Percentiles rank a stretch among this genome's conserved stretches.
Conservation (phyloP, 2,329 filamentous ascomycete genomes). For the Aspergillus bombycis region DNA sequence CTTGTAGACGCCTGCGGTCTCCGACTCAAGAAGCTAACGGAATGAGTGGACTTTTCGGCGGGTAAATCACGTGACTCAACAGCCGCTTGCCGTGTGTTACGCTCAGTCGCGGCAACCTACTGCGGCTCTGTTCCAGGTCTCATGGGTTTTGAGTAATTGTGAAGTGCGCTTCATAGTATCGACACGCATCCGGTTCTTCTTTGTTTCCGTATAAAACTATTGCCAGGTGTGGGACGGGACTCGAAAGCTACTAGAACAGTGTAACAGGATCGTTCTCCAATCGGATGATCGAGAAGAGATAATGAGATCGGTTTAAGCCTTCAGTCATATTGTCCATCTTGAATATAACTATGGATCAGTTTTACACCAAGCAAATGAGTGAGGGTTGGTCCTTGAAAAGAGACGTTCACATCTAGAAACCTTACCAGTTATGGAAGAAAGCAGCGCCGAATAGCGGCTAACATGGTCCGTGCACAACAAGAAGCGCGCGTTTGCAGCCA, state of each 20-base stretch:
- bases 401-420: background rate
- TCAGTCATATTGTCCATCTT: background rate
- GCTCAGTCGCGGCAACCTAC: constrained; percentile 4
- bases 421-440: background rate
- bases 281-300: background rate
- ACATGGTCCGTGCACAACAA: constrained; percentile 20
- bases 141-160: background rate
- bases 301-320: background rate
- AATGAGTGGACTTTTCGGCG: constrained; percentile 22
- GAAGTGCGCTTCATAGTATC: background rate
- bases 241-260: background rate
- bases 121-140: background rate
- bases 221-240: background rate
- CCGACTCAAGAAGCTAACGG: constrained; percentile 17
- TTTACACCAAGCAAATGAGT: background rate
- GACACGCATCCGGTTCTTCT: background rate
- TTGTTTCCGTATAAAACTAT: background rate
- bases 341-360: background rate
- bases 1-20: constrained; percentile 22
- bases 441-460: constrained; percentile 6
- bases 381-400: background rate
- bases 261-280: background rate
- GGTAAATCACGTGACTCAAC: constrained; percentile 28
- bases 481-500: constrained; percentile 30
- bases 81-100: constrained; percentile 1